Evolutionary conservation across 2,329 filamentous ascomycete genomes (phyloP).

Genomic region (Fusarium stilboides): DNA sequence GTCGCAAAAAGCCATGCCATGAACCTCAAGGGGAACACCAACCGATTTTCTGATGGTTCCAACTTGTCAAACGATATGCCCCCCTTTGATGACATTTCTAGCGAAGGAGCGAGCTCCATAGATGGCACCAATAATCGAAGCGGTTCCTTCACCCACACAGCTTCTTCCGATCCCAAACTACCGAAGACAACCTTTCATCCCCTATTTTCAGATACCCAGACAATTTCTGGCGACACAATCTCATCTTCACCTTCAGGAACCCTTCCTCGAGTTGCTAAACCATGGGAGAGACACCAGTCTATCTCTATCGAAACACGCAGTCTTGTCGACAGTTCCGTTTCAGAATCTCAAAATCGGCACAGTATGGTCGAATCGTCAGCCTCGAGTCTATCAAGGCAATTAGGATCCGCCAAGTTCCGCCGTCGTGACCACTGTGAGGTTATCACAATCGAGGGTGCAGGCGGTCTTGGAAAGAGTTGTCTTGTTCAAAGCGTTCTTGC

Average conservation of each 20-base stretch:
- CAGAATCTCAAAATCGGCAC: constrained; percentile 60
- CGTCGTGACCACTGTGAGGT: constrained; percentile 76
- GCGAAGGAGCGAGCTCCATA: constrained; percentile 72
- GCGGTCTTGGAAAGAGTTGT: constrained; percentile 76
- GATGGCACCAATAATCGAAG: constrained; percentile 67
- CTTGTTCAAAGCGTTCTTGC: constrained; percentile 74
- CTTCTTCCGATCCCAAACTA: constrained; percentile 59
- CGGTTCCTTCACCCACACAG: constrained; percentile 65
- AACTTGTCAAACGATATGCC: constrained; percentile 66
- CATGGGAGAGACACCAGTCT: constrained; percentile 69
- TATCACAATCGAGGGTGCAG: constrained; percentile 72
- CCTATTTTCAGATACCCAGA: constrained; percentile 60
- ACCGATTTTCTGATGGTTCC: constrained; percentile 68
- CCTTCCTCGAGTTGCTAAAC: constrained; percentile 57
- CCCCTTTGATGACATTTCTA: constrained; percentile 69
- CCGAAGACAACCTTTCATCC: constrained; percentile 59
- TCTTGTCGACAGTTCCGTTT: constrained; percentile 61
- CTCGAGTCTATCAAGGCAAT: constrained; percentile 67
- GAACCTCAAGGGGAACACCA: constrained; percentile 59
- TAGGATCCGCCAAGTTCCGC: constrained; percentile 71
- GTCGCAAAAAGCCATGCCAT: constrained; percentile 76
- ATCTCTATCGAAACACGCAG: constrained; percentile 65
- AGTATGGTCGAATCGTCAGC: constrained; percentile 63
- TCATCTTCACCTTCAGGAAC: constrained; percentile 63
- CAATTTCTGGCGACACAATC: constrained; percentile 62